Evolutionary conservation across 2,329 filamentous ascomycete species (phyloP).

Genomic region (Dactylellina leptospora): DNA sequence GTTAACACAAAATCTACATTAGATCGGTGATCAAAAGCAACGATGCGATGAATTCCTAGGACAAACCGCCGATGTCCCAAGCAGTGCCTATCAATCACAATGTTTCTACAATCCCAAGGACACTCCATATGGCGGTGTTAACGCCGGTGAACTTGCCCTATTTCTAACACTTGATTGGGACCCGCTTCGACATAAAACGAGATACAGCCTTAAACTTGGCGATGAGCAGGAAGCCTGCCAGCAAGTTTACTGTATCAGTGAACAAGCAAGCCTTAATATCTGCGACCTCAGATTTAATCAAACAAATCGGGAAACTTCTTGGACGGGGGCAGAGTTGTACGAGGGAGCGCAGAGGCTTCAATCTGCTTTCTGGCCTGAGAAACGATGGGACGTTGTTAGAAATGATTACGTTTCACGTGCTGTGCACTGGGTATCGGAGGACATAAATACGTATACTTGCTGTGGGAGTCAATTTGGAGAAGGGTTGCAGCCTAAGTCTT

Average conservation of each 20-base stretch:
- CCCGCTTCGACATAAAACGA: not conserved
- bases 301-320: not conserved
- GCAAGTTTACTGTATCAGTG: constrained; percentile 24
- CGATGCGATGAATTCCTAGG: not conserved
- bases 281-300: not conserved
- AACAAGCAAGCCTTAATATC: constrained; percentile 10
- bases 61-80: not conserved
- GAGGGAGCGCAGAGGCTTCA: not conserved
- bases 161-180: constrained; percentile 5
- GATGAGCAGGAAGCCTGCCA: not conserved
- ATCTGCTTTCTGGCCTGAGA: constrained; percentile 15
- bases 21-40: not conserved
- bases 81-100: not conserved
- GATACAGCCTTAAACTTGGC: not conserved
- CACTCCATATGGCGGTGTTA: not conserved
- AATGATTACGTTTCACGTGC: not conserved
- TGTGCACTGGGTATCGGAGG: not conserved
- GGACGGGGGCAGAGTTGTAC: not conserved
- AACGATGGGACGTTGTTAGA: constrained; percentile 4
- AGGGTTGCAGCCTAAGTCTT: not conserved
- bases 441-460: not conserved
- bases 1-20: too few relatives aligned
- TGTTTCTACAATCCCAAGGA: not conserved
- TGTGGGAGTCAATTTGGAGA: not conserved
- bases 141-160: not conserved